A percentile compares a stretch with the other conserved stretches of the same genome.
phyloP scores from a whole-genome alignment of 2,329 filamentous ascomycete species.

The Tolypocladium ovalisporum region DNA sequence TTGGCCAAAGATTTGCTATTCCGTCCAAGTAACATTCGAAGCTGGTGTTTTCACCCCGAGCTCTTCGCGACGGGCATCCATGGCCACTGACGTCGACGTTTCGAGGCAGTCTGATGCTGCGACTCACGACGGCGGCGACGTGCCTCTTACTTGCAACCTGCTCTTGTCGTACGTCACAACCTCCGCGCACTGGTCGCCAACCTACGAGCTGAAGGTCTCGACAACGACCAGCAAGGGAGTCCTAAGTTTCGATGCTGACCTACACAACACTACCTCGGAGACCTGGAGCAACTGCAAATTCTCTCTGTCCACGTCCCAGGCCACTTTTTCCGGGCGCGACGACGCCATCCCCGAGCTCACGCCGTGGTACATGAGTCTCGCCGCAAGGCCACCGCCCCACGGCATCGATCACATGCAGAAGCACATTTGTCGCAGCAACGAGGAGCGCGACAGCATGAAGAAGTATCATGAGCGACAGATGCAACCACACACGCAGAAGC shows the following conservation, averaged over 20 bases:
- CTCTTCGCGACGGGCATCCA: slow-evolving; percentile 37
- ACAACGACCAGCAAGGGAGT: slow-evolving; percentile 40
- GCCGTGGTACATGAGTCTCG: slow-evolving; percentile 46
- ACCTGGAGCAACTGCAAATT: slow-evolving; percentile 51
- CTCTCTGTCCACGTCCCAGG: slow-evolving; percentile 52
- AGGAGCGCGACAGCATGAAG: slow-evolving; percentile 24
- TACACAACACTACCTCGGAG: slow-evolving; percentile 52
- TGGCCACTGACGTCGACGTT: slow-evolving; percentile 42
- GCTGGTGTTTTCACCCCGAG: slow-evolving; percentile 25
- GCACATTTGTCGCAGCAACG: slow-evolving; percentile 23
- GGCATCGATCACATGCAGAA: slow-evolving; percentile 8
- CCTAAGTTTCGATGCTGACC: slow-evolving; percentile 51
- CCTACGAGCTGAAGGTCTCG: slow-evolving; percentile 51
- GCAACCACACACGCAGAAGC: slow-evolving; percentile 1
- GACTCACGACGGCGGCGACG: slow-evolving; percentile 4
- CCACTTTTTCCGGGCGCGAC: slow-evolving; percentile 43
- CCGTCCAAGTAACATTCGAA: slow-evolving; percentile 37
- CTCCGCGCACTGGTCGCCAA: slow-evolving; percentile 47
- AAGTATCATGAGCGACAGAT: slow-evolving; percentile 16
- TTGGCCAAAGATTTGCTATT: slow-evolving; percentile 37
- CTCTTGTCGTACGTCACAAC: slow-evolving; percentile 49
- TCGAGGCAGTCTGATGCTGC: slow-evolving; percentile 11
- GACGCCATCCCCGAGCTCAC: slow-evolving; percentile 43
- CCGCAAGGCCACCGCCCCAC: slow-evolving; percentile 8
- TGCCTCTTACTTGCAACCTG: slow-evolving; percentile 27